Percentiles rank a stretch among this genome's conserved stretches.
These are phyloP conservation scores for Botrytis paeoniae DNA, from an alignment of 2,329 filamentous ascomycete species.

Conservation along the genomic window DNA sequence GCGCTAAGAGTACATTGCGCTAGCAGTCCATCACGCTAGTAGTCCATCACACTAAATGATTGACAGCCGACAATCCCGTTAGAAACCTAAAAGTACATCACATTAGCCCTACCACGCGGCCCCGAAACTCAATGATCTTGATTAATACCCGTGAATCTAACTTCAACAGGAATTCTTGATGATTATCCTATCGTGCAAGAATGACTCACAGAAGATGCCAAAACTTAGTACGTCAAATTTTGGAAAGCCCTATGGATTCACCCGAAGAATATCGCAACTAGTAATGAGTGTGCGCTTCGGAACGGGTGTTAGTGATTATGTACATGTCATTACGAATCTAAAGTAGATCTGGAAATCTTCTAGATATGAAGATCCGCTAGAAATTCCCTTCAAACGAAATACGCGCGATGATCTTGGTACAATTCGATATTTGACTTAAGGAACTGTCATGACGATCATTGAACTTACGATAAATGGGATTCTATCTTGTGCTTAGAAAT, in stretches of 20 bases:
- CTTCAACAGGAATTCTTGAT: neutral
- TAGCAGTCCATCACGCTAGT: neutral
- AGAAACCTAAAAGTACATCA: neutral
- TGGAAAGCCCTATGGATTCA: neutral
- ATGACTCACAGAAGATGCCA: neutral
- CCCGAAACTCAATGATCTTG: neutral
- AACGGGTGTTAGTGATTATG: neutral
- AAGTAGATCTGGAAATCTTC: neutral
- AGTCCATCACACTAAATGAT: neutral
- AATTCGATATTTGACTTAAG: neutral
- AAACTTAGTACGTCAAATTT: neutral
- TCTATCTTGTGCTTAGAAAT: neutral
- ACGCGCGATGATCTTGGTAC: neutral
- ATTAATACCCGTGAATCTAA: neutral
- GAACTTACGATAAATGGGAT: neutral
- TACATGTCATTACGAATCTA: neutral
- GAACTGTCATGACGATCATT: neutral
- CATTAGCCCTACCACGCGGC: neutral
- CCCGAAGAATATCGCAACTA: neutral
- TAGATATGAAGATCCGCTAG: neutral
- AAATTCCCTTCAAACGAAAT: neutral
- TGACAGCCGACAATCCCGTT: neutral
- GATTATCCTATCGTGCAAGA: rapidly evolving
- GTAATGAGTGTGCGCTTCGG: neutral
- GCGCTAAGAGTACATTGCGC: neutral